Base-by-base conservation (phyloP, 257 asterid species). In the Solanum appendiculatum region DNA sequence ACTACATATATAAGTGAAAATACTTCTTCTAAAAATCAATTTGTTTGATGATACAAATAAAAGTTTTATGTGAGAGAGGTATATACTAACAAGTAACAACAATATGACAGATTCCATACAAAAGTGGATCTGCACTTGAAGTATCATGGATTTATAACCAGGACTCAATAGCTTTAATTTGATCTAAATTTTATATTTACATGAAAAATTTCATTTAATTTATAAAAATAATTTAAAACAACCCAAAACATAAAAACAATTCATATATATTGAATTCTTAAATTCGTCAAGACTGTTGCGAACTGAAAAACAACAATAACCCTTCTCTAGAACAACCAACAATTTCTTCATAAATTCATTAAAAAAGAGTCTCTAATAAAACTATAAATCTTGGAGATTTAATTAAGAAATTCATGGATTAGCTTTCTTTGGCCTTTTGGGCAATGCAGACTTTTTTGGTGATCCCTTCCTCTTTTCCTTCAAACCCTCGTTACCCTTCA, bases 401-500 rank as follows among this genome's bases (percentile, higher is more conserved):
- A 63, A 25, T n/a, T 5, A 11, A 63, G 33, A 5, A 11, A 25
- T 25, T 63, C 34, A 63, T 25, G 72, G 34, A 11, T 25, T 1
- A 63, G 18, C 33, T 27, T 25, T 63, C 72, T 63, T 63, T 51
- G 58, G 58, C 72, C 0, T 63, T 60, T 60, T n/a, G 31, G 33
- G 70, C 72, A 29, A 25, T 64, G 18, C 33, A 63, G 27, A 23
- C 31, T 1, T 60, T 11, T n/a, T 63, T n/a, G 70, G 1, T 63
- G 70, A 63, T 63, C 70, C 14, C 73, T 66, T 27, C 5, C 73
- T 27, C 20, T 66, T 66, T 51, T 51, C 8, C 58, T 4, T 16
- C 8, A 1, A 15, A 5, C 0, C 56, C 0, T 4, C 6, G 1
- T 4, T 0, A 48, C 14, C 56, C 14, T 16, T 2, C 7, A 5